Conservation (phyloP, 768 basidiomycete genomes). For the Fistulinella prunicolor region DNA sequence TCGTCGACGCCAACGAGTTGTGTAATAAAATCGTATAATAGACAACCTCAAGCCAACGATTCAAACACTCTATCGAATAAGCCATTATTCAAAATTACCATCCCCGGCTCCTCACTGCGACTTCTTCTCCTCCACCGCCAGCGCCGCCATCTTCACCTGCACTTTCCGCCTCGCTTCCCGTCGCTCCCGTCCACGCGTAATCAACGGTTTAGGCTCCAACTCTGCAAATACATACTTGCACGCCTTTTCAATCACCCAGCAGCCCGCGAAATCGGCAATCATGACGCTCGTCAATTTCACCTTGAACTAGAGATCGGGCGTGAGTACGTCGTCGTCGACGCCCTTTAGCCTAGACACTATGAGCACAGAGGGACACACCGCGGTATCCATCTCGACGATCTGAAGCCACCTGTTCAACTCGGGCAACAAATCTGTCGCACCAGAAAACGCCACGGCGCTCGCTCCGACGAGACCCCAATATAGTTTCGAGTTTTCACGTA, state of each 20-base stretch:
- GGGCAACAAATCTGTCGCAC: constrained; percentile 91
- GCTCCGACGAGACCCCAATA: constrained; percentile 92
- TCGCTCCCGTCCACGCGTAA: constrained; percentile 81
- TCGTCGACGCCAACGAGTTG: too few species aligned
- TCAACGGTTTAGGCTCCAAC: constrained; percentile 78
- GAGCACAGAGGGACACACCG: constrained; percentile 53
- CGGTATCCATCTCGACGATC: constrained; percentile 82
- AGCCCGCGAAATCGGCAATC: constrained; percentile 85
- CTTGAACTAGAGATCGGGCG: constrained; percentile 62
- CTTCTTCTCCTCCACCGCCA: constrained; percentile 36
- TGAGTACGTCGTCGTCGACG: too few species aligned
- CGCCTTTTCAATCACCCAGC: constrained; percentile 75
- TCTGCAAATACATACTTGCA: constrained; percentile 90
- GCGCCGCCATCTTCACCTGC: constrained; percentile 33
- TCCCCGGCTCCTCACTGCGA: constrained; percentile 31
- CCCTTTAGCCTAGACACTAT: too few species aligned
- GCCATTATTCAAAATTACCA: too few species aligned
- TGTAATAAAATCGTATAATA: too few species aligned
- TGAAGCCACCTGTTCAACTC: constrained; percentile 97
- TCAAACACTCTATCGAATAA: too few species aligned
- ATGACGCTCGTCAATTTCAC: constrained; percentile 73
- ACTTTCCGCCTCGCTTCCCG: constrained; percentile 57
- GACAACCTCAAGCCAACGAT: too few species aligned
- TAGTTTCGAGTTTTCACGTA: constrained; percentile 91
- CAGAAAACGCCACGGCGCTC: constrained; percentile 86